phyloP scores from a whole-genome alignment of 2,329 filamentous ascomycete species.

The Raffaelea albimanens region DNA sequence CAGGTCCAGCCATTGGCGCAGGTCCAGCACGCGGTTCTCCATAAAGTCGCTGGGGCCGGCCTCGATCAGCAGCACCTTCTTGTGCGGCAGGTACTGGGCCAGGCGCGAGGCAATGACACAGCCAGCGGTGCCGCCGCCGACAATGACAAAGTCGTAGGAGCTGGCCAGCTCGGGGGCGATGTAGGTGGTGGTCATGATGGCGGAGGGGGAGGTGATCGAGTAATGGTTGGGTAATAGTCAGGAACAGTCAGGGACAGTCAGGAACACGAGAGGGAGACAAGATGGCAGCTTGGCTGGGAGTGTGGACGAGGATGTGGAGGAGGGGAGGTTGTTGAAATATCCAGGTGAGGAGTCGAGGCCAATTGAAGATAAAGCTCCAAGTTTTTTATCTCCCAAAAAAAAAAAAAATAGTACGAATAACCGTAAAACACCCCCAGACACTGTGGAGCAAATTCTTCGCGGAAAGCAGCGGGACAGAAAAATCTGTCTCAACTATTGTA shows the following conservation, averaged over 20 bases:
- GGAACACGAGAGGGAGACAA: not conserved
- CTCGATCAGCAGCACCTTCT: slow-evolving; percentile 75
- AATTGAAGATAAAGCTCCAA: too few species aligned
- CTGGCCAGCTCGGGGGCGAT: slow-evolving; percentile 55
- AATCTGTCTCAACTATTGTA: too few species aligned
- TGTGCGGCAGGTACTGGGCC: slow-evolving; percentile 67
- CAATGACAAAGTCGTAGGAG: slow-evolving; percentile 75
- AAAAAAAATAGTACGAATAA: too few species aligned
- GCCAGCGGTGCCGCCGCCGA: slow-evolving; percentile 78
- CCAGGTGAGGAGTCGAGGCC: too few species aligned
- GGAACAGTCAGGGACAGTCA: too few species aligned
- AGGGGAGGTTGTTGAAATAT: not conserved
- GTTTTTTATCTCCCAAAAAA: too few species aligned
- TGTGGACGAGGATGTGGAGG: not conserved
- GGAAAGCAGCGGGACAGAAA: not conserved
- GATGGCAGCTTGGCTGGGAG: not conserved
- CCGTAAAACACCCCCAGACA: too few species aligned
- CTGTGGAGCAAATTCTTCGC: too few species aligned
- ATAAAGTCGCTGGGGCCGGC: slow-evolving; percentile 83
- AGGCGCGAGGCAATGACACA: slow-evolving; percentile 75
- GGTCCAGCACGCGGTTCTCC: slow-evolving; percentile 75
- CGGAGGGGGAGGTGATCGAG: not conserved
- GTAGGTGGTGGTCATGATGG: slow-evolving; percentile 55
- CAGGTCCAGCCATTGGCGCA: slow-evolving; percentile 78
- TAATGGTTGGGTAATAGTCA: not conserved